These are phyloP conservation scores for Diversispora epigaea DNA, from an alignment of 192 early-diverging fungal species.

Conservation along the genomic window DNA sequence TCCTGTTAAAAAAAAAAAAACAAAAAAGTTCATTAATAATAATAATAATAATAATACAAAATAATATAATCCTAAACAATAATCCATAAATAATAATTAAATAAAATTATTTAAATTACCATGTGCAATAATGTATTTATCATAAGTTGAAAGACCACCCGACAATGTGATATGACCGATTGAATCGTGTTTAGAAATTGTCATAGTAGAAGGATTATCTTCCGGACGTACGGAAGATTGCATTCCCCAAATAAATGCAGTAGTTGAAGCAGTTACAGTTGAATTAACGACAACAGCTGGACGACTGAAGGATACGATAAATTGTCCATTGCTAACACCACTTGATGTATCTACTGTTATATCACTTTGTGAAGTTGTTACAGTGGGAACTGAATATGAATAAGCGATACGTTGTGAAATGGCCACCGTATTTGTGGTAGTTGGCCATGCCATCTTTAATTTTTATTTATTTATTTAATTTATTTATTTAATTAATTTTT, in stretches of 20 bases:
- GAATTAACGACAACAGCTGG: background rate
- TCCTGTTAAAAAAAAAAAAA: background rate
- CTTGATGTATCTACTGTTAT: background rate
- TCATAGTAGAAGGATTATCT: background rate
- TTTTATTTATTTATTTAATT: no score
- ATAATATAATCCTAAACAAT: background rate
- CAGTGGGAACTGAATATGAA: background rate
- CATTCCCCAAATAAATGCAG: slow-evolving; percentile 9
- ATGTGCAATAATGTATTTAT: slow-evolving; percentile 17
- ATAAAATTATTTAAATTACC: no score
- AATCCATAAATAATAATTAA: no score
- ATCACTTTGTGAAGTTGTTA: slow-evolving; percentile 17
- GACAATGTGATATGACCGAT: background rate
- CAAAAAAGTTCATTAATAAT: background rate
- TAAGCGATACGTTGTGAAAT: slow-evolving; percentile 16
- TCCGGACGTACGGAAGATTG: background rate
- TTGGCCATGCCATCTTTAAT: slow-evolving; percentile 22
- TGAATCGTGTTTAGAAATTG: background rate
- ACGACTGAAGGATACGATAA: background rate
- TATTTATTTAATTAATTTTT: no score
- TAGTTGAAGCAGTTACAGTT: background rate
- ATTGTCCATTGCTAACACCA: background rate
- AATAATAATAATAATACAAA: background rate
- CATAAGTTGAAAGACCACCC: background rate
- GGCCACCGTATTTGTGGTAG: background rate